Evolutionary conservation across 768 basidiomycete genomes (phyloP), one percentile per base, ranked within the genome.

Genomic region (Lactifluus volemus): DNA sequence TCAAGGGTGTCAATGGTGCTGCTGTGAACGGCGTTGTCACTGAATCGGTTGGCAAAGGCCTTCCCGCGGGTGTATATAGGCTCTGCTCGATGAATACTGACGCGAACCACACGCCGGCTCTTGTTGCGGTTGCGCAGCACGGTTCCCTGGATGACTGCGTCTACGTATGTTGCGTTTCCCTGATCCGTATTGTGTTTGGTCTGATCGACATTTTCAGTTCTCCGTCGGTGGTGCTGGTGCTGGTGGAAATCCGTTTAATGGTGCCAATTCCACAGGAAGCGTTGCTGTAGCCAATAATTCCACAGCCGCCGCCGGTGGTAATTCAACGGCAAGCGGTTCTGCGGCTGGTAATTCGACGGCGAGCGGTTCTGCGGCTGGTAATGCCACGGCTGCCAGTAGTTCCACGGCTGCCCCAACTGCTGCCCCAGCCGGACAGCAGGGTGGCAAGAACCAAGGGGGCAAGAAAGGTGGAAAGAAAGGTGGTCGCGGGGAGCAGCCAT

Each of bases 1-100:
- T 86, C 77, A 78, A 75, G 68, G 77, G 76, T 42, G 61, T 86
- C 66, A 84, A 81, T 68, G 67, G 60, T 10, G 74, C 75, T 1
- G 76, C 81, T 14, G 71, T 70, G 38, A 71, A 67, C 56, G 85
- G 84, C 3, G 47, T 68, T 21, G 63, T 81, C 9, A 66, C 73
- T 19, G 73, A 73, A 3, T 58, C 58, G 1, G 79, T 82, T 53
- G 65, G 71, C 3, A 73, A 68, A 41, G 81, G 81, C 56, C 73
- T 82, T 41, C 70, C 74, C 11, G 73, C 70, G 2, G 81, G 81
- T 25, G 50, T 62, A 38, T 82, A 82, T 71, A 68, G 74, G 39
- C 44, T 77, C 15, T 67, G 74, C 50, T 70, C 71, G 6, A 80
- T 81, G 70, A 77, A 77, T 67, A 63, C 75, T 10, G 77, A 78